Conservation (phyloP, 192 early-diverging fungal species). For the Podila minutissima region DNA sequence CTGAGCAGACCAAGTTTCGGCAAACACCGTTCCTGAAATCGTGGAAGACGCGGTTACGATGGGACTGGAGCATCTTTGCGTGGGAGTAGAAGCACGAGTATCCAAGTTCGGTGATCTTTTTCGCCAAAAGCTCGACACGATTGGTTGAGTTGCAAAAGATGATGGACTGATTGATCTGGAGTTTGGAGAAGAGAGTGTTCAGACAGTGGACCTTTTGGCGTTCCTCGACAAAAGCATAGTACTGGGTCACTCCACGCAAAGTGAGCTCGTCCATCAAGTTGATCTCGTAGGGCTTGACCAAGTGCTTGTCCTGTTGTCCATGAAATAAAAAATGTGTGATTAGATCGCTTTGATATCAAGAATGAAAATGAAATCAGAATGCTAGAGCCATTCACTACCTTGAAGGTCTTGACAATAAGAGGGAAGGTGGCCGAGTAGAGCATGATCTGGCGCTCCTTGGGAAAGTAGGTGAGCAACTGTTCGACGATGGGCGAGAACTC, state of each 20-base stretch:
- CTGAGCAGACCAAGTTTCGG: slow-evolving; percentile 97
- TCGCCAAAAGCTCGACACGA: slow-evolving; percentile 97
- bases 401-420: slow-evolving; percentile 97
- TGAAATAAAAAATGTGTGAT: too few relatives aligned
- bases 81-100: slow-evolving; percentile 99
- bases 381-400: slow-evolving; percentile 32
- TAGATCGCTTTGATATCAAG: too few relatives aligned
- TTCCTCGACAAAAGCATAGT: slow-evolving; percentile 99
- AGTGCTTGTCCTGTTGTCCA: slow-evolving; percentile 76
- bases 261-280: slow-evolving; percentile 99
- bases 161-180: slow-evolving; percentile 99
- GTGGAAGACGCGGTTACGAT: slow-evolving; percentile 99
- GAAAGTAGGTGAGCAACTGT: slow-evolving; percentile 92
- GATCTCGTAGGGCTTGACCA: slow-evolving; percentile 97
- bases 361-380: too few relatives aligned
- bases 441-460: slow-evolving; percentile 92
- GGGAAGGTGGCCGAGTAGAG: slow-evolving; percentile 98
- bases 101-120: slow-evolving; percentile 99
- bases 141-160: slow-evolving; percentile 99
- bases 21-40: slow-evolving; percentile 99
- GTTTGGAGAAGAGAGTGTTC: slow-evolving; percentile 95
- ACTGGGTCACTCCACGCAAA: slow-evolving; percentile 97
- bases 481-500: slow-evolving; percentile 99
- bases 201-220: slow-evolving; percentile 98
- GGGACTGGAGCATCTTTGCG: slow-evolving; percentile 97